Conservation (phyloP, 148 eudicot genomes). For the Arbutus unedo region DNA sequence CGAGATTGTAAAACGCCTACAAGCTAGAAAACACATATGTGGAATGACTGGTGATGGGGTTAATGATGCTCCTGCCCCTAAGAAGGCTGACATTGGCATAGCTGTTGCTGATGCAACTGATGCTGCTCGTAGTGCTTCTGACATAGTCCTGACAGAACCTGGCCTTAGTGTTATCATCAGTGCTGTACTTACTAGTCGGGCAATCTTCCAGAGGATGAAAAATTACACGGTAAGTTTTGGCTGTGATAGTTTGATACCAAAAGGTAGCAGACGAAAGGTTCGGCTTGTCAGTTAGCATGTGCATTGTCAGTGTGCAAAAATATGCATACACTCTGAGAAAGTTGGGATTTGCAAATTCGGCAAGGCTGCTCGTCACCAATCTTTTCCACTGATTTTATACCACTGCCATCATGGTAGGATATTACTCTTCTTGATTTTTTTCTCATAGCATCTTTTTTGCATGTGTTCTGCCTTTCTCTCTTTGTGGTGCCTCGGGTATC, state of each 20-base stretch:
- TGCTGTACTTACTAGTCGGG: slow-evolving; percentile 75
- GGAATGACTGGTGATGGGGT: slow-evolving; percentile 93
- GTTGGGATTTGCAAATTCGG: neutral
- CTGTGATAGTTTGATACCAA: neutral
- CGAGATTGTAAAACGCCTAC: slow-evolving; percentile 74
- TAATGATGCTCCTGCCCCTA: slow-evolving; percentile 82
- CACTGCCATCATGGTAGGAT: neutral
- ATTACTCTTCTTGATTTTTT: neutral
- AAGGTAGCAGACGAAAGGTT: neutral
- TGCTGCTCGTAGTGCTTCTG: slow-evolving; percentile 85
- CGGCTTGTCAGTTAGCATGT: neutral
- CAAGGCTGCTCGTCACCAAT: neutral
- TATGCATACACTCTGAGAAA: neutral
- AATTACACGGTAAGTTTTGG: slow-evolving; percentile 56
- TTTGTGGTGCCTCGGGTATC: neutral
- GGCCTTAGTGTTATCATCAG: slow-evolving; percentile 84
- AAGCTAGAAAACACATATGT: slow-evolving; percentile 73
- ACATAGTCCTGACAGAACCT: slow-evolving; percentile 74
- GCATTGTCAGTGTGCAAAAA: neutral
- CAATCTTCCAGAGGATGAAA: slow-evolving; percentile 80
- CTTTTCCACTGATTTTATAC: neutral
- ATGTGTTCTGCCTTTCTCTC: neutral
- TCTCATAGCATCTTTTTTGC: neutral
- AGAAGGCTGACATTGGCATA: slow-evolving; percentile 78
- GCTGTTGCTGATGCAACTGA: slow-evolving; percentile 90